Base-by-base conservation (phyloP, 2,329 filamentous ascomycete species). In the Aspergillus amoenus region DNA sequence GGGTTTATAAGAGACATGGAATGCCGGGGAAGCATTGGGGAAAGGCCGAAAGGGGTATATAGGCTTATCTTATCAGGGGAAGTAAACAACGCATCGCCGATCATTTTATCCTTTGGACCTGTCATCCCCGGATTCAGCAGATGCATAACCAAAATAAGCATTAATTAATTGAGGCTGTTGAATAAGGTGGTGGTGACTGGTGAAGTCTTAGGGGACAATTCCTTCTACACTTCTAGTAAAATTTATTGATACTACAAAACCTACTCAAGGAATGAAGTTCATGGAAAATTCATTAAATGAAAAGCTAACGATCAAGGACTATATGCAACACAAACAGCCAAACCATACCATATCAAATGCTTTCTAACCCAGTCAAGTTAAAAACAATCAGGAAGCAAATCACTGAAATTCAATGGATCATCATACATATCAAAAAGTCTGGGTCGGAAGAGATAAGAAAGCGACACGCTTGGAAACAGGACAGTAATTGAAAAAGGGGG, bases 271-370 rank as follows among this genome's bases (percentile, higher is more conserved):
- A 18, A 11, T n/a, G 5, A 22, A 34, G 12, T 32, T 24, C 7
- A 40, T 22, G 27, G 22, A 52, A 24, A 9, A 43, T 43, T 24
- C 39, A 21, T 34, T 43, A 7, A 52, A 43, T 32, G 39, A 44
- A 58, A 50, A 50, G 17, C 24, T 40, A 54, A 50, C n/a, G 9
- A 46, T 45, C 34, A 49, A 46, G 15, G 34, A 34, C 27, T 21
- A 50, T 51, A 52, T 52, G 42, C 47, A 44, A 43, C 22, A 53
- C 32, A 4, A 45, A 47, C 27, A 50, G 21, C 53, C 53, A 50
- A 43, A 30, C 46, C 44, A 49, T 47, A 48, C 44, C 53, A 51
- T 56, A 41, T 17, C 54, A 49, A 39, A 39, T 52, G 42, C 51
- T 46, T 43, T 50, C 50, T 32, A 55, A 57, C 34, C 43, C 42